Base-by-base conservation (phyloP, 768 basidiomycete genomes). In the Pisolithus marmoratus region DNA sequence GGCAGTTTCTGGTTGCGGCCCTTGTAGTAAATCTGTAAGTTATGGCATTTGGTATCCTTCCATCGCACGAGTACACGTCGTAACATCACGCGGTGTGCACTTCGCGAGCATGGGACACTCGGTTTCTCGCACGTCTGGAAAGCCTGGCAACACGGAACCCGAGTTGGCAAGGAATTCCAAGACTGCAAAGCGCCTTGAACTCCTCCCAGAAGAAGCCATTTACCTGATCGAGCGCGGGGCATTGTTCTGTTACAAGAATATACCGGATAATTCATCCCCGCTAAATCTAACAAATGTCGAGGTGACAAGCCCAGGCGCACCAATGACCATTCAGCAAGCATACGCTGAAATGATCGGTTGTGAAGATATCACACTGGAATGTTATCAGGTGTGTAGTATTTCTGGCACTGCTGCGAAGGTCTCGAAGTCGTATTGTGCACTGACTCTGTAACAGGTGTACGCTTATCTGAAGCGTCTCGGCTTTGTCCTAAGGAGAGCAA, bases 141-240 rank as follows among this genome's bases (percentile, higher is more conserved):
- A 2, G 6, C 9, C 6, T 4, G 27, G 27, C 7, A n/a, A 66
- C 23, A 65, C 65, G n/a, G 52, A 60, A 3, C 15, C 38, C 20
- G 43, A 34, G 1, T n/a, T n/a, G 38, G n/a, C 36, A 1, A 19
- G 5, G n/a, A 17, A 8, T 20, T 23, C 68, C 38, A 85, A 81
- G 60, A 51, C 70, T 1, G 76, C 79, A 12, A 90, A 85, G 65
- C 72, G 83, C 23, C 71, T 91, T 15, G 93, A 97, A 62, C 75
- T 99, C 0, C 76, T 99, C 2, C 96, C 96, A 0, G 96, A 99
- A 70, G 96, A 99, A 71, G 83, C 91, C 0, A 76, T 99, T 15
- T 97, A 97, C 72, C 80, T 98, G 31, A 78, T 95, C 43, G 96
- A 98, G 69, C 74, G 94, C 38, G 95, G 95, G 0, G 78, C 87